Evolutionary conservation across 257 asterid genomes (phyloP), one percentile per base, ranked within the genome.

Genomic region (Solanum infundibuliforme): DNA sequence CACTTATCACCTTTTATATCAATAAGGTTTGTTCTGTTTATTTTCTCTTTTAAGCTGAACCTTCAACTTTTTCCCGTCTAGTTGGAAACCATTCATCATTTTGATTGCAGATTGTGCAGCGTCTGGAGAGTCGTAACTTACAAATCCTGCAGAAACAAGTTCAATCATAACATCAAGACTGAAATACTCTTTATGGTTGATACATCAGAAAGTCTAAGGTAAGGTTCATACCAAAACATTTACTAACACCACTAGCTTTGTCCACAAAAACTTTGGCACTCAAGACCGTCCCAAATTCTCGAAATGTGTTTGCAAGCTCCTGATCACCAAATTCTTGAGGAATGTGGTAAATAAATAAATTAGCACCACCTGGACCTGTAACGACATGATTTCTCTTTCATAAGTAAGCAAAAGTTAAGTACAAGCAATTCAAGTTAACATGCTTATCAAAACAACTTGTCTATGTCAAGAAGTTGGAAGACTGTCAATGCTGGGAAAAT

Each of bases 291-390:
- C 98, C 99, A 86, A 93, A 97, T 72, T 90, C 93, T 90, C 90
- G 95, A 90, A 97, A 97, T 71, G 94, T 93, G 86, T 91, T 92
- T 69, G 96, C 98, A 76, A 97, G 99, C 90, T 97, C 98, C 27
- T 91, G 92, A 58, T 97, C 99, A 13, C 98, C 98, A 75, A 91
- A 95, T 89, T 95, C 98, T 93, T 94, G 99, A 84, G 98, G 99
- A 86, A 97, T 94, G 93, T 97, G 98, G 94, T 93, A 97, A 81
- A 97, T 95, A 91, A 97, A 97, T 79, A 97, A 90, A 92, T 97
- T 97, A 81, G 99, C 96, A 84, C 99, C 99, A 8, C 94, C 94
- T 66, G 99, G 99, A 89, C 99, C 99, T 97, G 98, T 82, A 84
- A 83, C 66, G 5, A 41, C 23, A n/a, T 21, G 12, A 23, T 41